Conservation (phyloP, 306 rosid species). For the Gleditsia sinensis region DNA sequence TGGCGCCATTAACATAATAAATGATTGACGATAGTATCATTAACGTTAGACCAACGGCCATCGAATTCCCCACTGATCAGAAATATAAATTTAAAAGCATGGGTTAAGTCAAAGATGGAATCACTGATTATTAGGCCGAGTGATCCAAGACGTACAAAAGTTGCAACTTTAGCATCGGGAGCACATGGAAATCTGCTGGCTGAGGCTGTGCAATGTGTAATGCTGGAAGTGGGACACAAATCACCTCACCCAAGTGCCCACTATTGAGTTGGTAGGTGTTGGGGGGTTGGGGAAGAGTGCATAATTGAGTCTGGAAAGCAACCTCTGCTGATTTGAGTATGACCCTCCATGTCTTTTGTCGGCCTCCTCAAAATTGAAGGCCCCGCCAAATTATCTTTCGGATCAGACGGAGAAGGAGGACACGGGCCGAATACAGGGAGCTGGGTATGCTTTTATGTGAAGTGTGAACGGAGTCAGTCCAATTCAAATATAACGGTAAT, state of each 20-base stretch:
- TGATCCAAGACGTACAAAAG: conserved; percentile 30
- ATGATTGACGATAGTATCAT: conserved; percentile 17
- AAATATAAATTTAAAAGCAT: conserved; percentile 29
- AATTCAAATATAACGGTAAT: conserved; percentile 28
- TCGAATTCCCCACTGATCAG: conserved; percentile 27
- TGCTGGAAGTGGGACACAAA: conserved; percentile 1
- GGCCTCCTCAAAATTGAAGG: conserved; percentile 33
- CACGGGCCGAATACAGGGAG: background rate
- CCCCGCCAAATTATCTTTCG: conserved; percentile 27
- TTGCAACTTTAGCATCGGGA: conserved; percentile 15
- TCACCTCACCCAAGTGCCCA: conserved; percentile 4
- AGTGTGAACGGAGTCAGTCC: conserved; percentile 14
- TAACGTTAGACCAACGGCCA: conserved; percentile 1
- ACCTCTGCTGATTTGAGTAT: conserved; percentile 15
- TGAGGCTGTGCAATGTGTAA: conserved; percentile 30
- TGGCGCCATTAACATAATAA: conserved; percentile 32
- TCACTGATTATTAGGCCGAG: conserved; percentile 36
- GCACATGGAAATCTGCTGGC: conserved; percentile 31
- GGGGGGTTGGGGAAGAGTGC: conserved; percentile 17
- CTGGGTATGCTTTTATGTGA: background rate
- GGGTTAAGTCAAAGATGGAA: conserved; percentile 24
- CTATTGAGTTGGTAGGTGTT: conserved; percentile 20
- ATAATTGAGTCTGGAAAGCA: conserved; percentile 44
- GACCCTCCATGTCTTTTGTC: conserved; percentile 42
- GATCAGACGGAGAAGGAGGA: conserved; percentile 27